Evolutionary conservation across 2,329 filamentous ascomycete genomes (phyloP).

Genomic region (Chalara sp.): DNA sequence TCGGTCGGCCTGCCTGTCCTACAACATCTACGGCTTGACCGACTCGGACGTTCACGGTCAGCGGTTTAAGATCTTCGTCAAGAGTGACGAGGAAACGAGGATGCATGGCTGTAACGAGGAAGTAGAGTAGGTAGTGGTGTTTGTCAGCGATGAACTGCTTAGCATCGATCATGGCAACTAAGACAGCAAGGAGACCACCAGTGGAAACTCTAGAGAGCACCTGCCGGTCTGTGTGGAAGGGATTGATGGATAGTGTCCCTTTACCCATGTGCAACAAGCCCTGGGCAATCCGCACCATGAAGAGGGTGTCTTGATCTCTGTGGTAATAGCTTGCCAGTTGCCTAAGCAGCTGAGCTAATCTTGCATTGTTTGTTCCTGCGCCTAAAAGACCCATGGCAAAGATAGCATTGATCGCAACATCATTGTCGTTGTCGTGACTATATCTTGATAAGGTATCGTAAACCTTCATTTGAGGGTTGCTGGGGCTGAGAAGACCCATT

Average conservation of each 20-base stretch:
- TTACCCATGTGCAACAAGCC: constrained; percentile 99
- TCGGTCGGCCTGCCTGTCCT: constrained; percentile 90
- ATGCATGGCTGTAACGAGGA: constrained; percentile 93
- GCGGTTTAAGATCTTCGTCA: constrained; percentile 86
- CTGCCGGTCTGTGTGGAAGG: constrained; percentile 98
- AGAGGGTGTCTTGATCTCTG: constrained; percentile 88
- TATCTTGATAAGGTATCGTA: constrained; percentile 97
- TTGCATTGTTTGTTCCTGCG: constrained; percentile 95
- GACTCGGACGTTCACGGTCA: constrained; percentile 93
- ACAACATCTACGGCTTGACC: constrained; percentile 98
- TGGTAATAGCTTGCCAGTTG: constrained; percentile 98
- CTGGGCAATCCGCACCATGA: constrained; percentile 98
- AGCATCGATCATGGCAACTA: constrained; percentile 91
- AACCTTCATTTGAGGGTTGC: constrained; percentile 99
- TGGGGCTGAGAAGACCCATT: constrained; percentile 93
- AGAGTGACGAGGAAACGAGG: constrained; percentile 94
- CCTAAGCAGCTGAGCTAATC: constrained; percentile 85
- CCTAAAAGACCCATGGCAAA: constrained; percentile 98
- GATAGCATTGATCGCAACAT: constrained; percentile 96
- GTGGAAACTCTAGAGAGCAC: constrained; percentile 88
- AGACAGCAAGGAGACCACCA: constrained; percentile 80
- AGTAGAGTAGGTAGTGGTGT: constrained; percentile 93
- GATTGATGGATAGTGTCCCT: constrained; percentile 89
- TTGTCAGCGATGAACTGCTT: constrained; percentile 69
- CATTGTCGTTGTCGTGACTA: constrained; percentile 97